These are phyloP conservation scores for Aspergillus amoenus DNA, from an alignment of 2,329 filamentous ascomycete genomes.

Conservation along the genomic window DNA sequence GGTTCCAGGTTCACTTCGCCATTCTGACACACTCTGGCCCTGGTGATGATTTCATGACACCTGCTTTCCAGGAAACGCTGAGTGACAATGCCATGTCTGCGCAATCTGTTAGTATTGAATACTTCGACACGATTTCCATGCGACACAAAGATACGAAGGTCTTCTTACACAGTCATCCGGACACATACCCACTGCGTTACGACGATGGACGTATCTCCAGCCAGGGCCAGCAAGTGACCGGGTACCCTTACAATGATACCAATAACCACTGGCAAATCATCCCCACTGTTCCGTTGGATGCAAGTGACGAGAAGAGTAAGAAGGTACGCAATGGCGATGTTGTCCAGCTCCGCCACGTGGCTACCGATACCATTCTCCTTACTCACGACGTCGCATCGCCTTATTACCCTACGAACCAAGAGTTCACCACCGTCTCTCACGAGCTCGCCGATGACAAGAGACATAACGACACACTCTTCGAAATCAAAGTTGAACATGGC, in stretches of 20 bases:
- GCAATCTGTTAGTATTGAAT: conserved; percentile 82
- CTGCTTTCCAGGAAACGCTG: conserved; percentile 95
- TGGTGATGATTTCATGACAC: conserved; percentile 98
- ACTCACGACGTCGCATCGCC: conserved; percentile 97
- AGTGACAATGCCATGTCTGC: conserved; percentile 92
- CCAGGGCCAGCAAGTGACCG: conserved; percentile 96
- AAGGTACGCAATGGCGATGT: conserved; percentile 79
- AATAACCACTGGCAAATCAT: conserved; percentile 98
- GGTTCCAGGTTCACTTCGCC: conserved; percentile 99
- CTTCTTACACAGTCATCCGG: conserved; percentile 89
- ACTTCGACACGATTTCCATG: conserved; percentile 83
- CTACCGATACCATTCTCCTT: conserved; percentile 80
- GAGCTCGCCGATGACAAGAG: conserved; percentile 73
- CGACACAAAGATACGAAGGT: conserved; percentile 97
- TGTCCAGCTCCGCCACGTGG: conserved; percentile 80
- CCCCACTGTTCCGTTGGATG: conserved; percentile 56
- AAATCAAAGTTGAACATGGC: conserved; percentile 83
- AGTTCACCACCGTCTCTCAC: conserved; percentile 80
- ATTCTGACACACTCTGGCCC: conserved; percentile 86
- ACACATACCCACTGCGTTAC: conserved; percentile 88
- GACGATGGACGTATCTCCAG: conserved; percentile 97
- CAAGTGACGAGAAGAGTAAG: conserved; percentile 59
- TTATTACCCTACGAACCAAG: conserved; percentile 95
- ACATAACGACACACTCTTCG: conserved; percentile 87
- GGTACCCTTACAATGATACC: conserved; percentile 96